Percentiles rank a stretch among this genome's conserved stretches.
Evolutionary conservation across 1,284 basidiomycete species (phyloP).

Genomic region (Exsudoporus floridanus): DNA sequence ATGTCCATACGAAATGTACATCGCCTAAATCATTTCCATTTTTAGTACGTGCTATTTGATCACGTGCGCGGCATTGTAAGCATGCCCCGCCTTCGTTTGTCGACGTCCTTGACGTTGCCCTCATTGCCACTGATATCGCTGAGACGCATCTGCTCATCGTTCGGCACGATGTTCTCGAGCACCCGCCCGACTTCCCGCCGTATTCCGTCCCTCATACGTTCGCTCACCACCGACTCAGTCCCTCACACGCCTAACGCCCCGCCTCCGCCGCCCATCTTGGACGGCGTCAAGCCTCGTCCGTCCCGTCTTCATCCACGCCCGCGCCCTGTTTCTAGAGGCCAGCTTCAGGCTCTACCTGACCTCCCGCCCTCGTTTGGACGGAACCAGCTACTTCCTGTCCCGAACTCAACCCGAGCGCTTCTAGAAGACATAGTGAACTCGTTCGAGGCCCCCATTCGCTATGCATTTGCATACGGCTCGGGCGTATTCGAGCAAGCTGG

Average conservation of each 20-base stretch:
- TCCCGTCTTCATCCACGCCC: conserved; percentile 47
- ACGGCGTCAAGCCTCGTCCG: conserved; percentile 23
- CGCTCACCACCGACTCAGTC: conserved; percentile 30
- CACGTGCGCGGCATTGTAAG: conserved; percentile 12
- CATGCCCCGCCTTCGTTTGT: background rate
- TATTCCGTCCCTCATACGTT: conserved; percentile 22
- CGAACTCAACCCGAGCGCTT: conserved; percentile 73
- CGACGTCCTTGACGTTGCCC: background rate
- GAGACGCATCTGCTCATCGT: conserved; percentile 17
- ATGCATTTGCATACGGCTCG: conserved; percentile 94
- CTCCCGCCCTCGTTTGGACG: conserved; percentile 75
- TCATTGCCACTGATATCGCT: conserved; percentile 6
- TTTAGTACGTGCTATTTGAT: conserved; percentile 3
- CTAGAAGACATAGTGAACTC: conserved; percentile 72
- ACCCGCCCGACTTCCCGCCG: conserved; percentile 14
- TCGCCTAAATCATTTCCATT: background rate
- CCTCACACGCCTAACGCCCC: conserved; percentile 21
- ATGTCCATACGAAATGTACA: conserved; percentile 10
- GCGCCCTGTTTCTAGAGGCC: conserved; percentile 44
- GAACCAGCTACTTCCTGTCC: conserved; percentile 77
- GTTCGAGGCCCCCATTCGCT: conserved; percentile 85
- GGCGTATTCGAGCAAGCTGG: conserved; percentile 90
- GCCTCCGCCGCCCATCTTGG: conserved; percentile 23
- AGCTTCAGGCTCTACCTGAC: conserved; percentile 45
- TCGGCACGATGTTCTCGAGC: conserved; percentile 26